phyloP scores from a whole-genome alignment of 2,329 filamentous ascomycete genomes.

The Xylariaceae sp. region DNA sequence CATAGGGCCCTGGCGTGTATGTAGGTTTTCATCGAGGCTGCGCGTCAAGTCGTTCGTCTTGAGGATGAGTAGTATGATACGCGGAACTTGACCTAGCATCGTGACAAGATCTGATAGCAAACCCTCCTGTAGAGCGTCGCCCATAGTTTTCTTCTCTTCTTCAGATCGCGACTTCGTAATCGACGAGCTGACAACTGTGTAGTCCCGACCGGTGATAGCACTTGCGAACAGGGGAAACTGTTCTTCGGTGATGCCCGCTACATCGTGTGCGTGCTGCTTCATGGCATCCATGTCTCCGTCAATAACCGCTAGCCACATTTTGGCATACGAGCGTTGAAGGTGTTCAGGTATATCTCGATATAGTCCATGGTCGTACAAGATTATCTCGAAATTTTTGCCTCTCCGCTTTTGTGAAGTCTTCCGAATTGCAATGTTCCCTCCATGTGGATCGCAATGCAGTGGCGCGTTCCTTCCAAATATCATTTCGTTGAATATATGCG shows the following conservation, averaged over 20 bases:
- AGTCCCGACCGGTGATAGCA: conserved; percentile 95
- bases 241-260: conserved; percentile 86
- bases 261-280: conserved; percentile 86
- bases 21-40: conserved; percentile 88
- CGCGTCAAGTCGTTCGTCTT: conserved; percentile 98
- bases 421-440: conserved; percentile 92
- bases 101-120: conserved; percentile 88
- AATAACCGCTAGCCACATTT: conserved; percentile 96
- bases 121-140: conserved; percentile 82
- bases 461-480: conserved; percentile 91
- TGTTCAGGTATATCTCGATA: conserved; percentile 88
- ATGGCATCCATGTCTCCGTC: conserved; percentile 85
- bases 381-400: conserved; percentile 85
- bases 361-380: conserved; percentile 95
- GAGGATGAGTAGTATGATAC: conserved; percentile 91
- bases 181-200: conserved; percentile 71
- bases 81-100: conserved; percentile 84
- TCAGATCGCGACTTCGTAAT: conserved; percentile 66
- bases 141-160: conserved; percentile 87
- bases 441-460: conserved; percentile 95
- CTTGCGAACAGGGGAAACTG: conserved; percentile 95
- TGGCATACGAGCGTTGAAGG: conserved; percentile 86
- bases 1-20: conserved; percentile 72
- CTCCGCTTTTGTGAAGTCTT: conserved; percentile 68
- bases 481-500: conserved; percentile 98